These are phyloP conservation scores for Metarhizium sp. DNA, from an alignment of 2,329 filamentous ascomycete species.

Conservation along the genomic window DNA sequence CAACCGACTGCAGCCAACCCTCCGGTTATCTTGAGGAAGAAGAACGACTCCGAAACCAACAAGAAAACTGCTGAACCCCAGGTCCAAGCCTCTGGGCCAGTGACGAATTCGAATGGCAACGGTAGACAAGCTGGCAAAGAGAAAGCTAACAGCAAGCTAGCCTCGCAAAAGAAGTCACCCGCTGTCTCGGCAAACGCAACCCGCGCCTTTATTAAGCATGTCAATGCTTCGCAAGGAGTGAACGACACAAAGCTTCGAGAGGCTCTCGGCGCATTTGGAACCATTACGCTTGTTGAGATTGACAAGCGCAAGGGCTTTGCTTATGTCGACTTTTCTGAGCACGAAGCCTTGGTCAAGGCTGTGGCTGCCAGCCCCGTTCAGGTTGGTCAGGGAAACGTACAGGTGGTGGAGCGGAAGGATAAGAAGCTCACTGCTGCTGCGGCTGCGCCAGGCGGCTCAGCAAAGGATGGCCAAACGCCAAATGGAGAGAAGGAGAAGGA, in stretches of 20 bases:
- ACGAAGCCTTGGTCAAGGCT: slow-evolving; percentile 64
- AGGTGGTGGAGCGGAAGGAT: slow-evolving; percentile 76
- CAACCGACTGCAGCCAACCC: slow-evolving; percentile 18
- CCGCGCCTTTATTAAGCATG: slow-evolving; percentile 71
- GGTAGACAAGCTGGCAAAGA: slow-evolving; percentile 9
- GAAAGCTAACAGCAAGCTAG: slow-evolving; percentile 13
- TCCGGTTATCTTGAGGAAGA: slow-evolving; percentile 34
- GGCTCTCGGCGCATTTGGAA: slow-evolving; percentile 64
- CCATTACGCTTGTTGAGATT: slow-evolving; percentile 74
- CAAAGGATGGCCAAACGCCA: slow-evolving; percentile 2
- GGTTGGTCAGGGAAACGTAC: slow-evolving; percentile 77
- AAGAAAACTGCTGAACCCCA: slow-evolving; percentile 10
- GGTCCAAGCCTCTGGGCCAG: slow-evolving; percentile 2
- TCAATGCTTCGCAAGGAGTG: slow-evolving; percentile 83
- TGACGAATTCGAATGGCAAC: slow-evolving; percentile 3
- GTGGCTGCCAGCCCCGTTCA: slow-evolving; percentile 72
- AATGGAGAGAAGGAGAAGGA: slow-evolving; percentile 4
- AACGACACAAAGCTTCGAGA: slow-evolving; percentile 72
- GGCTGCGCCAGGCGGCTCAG: slow-evolving; percentile 5
- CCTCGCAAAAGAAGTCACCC: slow-evolving; percentile 23
- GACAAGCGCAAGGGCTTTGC: slow-evolving; percentile 93
- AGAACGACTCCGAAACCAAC: slow-evolving; percentile 20
- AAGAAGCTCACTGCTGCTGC: slow-evolving; percentile 26
- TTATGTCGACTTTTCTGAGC: slow-evolving; percentile 78
- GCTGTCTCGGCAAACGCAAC: slow-evolving; percentile 35